phyloP scores from a whole-genome alignment of 2,329 filamentous ascomycete genomes.

The Colletotrichum lentis region DNA sequence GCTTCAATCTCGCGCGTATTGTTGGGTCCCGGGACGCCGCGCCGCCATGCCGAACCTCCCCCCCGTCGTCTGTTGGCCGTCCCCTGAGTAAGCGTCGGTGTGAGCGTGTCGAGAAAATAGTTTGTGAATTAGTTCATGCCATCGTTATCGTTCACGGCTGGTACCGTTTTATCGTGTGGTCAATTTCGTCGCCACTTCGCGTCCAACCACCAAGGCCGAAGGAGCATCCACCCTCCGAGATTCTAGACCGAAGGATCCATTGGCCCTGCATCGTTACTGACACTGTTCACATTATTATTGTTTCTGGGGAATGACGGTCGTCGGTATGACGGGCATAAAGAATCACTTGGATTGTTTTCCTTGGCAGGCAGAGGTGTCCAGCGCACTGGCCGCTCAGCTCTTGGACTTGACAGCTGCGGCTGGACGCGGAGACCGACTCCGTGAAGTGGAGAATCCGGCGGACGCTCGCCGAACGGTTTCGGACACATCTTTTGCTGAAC shows the following conservation, averaged over 20 bases:
- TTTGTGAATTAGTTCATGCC: background rate
- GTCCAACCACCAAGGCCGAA: constrained; percentile 10
- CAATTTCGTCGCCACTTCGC: constrained; percentile 6
- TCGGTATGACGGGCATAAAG: background rate
- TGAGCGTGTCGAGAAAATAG: background rate
- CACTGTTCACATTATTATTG: background rate
- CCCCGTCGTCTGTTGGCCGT: constrained; percentile 47
- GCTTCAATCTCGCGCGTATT: constrained; percentile 50
- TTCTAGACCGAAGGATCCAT: background rate
- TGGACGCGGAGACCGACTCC: background rate
- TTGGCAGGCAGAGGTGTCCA: background rate
- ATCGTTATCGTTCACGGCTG: no score
- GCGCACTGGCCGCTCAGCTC: background rate
- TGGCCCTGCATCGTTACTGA: background rate
- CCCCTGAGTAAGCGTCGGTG: constrained; percentile 39
- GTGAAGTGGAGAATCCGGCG: background rate
- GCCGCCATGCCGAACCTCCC: constrained; percentile 48
- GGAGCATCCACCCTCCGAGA: background rate
- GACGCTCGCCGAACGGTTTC: background rate
- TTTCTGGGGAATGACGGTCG: background rate
- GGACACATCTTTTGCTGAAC: background rate
- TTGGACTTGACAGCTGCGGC: background rate
- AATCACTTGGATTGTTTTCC: background rate
- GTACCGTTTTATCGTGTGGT: no score
- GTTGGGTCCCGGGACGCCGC: constrained; percentile 45